Evolutionary conservation across 2,329 filamentous ascomycete species (phyloP).

Genomic region (Gremmenia infestans): DNA sequence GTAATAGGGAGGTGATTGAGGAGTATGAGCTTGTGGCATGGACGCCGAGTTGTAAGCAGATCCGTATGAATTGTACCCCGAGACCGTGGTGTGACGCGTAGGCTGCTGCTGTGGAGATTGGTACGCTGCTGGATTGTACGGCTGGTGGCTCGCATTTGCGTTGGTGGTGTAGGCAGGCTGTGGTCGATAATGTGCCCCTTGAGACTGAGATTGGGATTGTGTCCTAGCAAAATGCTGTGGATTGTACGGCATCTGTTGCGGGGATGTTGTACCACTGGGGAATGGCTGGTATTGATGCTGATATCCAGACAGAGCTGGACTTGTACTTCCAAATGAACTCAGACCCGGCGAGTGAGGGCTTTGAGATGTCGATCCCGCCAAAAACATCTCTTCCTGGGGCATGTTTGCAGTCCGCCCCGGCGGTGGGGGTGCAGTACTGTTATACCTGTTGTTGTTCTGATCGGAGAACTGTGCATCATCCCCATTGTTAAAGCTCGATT

Average conservation of each 20-base stretch:
- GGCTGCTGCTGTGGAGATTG: constrained; percentile 43
- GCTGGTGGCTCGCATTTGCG: constrained; percentile 41
- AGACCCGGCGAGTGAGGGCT: constrained; percentile 24
- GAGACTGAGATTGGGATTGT: constrained; percentile 30
- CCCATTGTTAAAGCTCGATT: constrained; percentile 70
- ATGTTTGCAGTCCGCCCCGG: constrained; percentile 22
- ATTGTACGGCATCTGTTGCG: constrained; percentile 50
- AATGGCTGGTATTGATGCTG: constrained; percentile 48
- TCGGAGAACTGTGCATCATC: constrained; percentile 60
- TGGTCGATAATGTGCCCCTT: constrained; percentile 40
- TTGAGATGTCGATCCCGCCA: constrained; percentile 32
- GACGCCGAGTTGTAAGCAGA: constrained; percentile 21
- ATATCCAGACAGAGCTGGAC: constrained; percentile 39
- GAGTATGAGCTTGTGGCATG: constrained; percentile 41
- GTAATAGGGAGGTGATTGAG: constrained; percentile 34
- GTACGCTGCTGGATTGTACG: constrained; percentile 61
- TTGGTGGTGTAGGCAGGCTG: constrained; percentile 47
- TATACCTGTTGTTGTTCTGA: constrained; percentile 29
- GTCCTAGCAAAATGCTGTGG: constrained; percentile 53
- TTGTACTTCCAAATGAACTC: constrained; percentile 23
- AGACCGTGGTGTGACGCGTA: constrained; percentile 51
- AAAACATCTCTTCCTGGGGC: constrained; percentile 58
- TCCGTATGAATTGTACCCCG: constrained; percentile 50
- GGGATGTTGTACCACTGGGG: constrained; percentile 28
- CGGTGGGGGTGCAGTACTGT: constrained; percentile 24